Percentiles rank a stretch among this genome's conserved stretches.
These are phyloP conservation scores for Henningerozyma blattae DNA, from an alignment of 805 yeast genomes.

Conservation along the genomic window DNA sequence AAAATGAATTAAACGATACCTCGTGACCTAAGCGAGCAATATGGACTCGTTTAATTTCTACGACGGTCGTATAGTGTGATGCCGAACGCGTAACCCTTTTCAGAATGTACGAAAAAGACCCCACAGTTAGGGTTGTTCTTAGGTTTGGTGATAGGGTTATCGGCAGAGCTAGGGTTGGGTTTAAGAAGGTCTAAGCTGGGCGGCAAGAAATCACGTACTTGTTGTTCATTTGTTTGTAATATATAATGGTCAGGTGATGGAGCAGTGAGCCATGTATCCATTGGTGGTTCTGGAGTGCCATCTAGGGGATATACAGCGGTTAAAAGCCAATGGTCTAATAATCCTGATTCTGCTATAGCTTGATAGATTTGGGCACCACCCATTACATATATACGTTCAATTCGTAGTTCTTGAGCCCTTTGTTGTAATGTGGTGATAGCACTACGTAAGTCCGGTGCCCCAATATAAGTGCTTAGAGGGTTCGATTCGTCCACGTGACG, in stretches of 20 bases:
- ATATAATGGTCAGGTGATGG: too few species aligned
- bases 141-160: too few species aligned
- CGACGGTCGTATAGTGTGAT: not conserved
- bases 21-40: too few species aligned
- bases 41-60: too few species aligned
- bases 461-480: not conserved
- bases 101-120: too few species aligned
- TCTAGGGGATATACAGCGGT: too few species aligned
- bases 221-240: too few species aligned
- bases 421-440: not conserved
- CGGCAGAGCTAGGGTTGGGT: too few species aligned
- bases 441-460: not conserved
- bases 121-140: too few species aligned
- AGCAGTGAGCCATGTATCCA: too few species aligned
- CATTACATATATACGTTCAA: slow-evolving; percentile 64
- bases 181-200: not conserved
- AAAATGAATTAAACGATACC: too few species aligned
- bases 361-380: slow-evolving; percentile 90
- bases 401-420: slow-evolving; percentile 3
- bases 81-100: not conserved
- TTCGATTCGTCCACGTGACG: not conserved
- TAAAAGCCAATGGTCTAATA: slow-evolving; percentile 45
- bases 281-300: too few species aligned
- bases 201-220: not conserved
- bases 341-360: slow-evolving; percentile 27